Percentiles rank a stretch among this genome's conserved stretches.
Conservation (phyloP, 2,329 filamentous ascomycete genomes). For the Clarireedia monteithiana region DNA sequence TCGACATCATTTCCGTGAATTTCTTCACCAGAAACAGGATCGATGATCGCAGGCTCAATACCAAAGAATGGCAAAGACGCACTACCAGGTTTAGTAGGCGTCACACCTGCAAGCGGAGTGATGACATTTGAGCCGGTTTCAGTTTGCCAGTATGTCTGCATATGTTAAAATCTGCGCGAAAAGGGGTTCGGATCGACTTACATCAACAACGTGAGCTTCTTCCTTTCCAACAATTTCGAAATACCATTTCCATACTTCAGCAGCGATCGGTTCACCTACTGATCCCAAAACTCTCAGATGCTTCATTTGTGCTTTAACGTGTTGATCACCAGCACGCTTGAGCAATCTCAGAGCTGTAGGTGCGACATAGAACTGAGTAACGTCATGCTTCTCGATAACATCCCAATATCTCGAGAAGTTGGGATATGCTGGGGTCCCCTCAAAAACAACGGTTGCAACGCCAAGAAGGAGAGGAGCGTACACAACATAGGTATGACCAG, state of each 20-base stretch:
- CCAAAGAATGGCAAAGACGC: slow-evolving; percentile 97
- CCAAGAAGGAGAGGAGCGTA: slow-evolving; percentile 91
- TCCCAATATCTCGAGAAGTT: slow-evolving; percentile 99
- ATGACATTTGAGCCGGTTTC: slow-evolving; percentile 97
- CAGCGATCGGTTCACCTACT: slow-evolving; percentile 94
- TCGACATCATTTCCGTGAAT: slow-evolving; percentile 94
- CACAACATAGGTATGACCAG: slow-evolving; percentile 95
- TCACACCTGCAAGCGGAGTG: slow-evolving; percentile 84
- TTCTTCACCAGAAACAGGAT: slow-evolving; percentile 90
- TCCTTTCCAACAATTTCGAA: slow-evolving; percentile 91
- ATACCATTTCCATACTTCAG: slow-evolving; percentile 99
- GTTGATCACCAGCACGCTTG: slow-evolving; percentile 91
- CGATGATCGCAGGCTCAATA: slow-evolving; percentile 94
- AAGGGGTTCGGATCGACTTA: slow-evolving; percentile 43
- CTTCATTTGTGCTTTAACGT: slow-evolving; percentile 85
- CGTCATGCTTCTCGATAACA: slow-evolving; percentile 87
- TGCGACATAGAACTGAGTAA: slow-evolving; percentile 97
- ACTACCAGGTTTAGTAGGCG: slow-evolving; percentile 92
- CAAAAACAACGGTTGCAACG: slow-evolving; percentile 92
- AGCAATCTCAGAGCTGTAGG: slow-evolving; percentile 87
- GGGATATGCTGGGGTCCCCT: slow-evolving; percentile 94
- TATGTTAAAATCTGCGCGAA: slow-evolving; percentile 20
- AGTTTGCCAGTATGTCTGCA: slow-evolving; percentile 98
- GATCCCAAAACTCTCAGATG: slow-evolving; percentile 84
- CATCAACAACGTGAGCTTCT: slow-evolving; percentile 87